Base-by-base conservation (phyloP, 2,329 filamentous ascomycete species). In the Paraphaeosphaeria minitans region DNA sequence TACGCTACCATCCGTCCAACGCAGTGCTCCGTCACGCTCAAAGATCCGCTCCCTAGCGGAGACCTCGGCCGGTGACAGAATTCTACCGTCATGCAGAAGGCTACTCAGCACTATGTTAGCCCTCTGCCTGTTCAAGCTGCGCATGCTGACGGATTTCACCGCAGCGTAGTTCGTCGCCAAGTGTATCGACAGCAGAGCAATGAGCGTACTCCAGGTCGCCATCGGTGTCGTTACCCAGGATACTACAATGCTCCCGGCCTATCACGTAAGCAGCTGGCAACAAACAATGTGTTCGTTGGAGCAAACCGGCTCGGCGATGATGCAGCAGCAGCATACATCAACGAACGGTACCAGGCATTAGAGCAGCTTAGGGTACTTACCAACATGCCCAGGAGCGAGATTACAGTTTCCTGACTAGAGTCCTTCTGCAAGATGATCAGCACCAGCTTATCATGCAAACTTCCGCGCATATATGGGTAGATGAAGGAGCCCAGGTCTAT, bases 381-480 rank as follows among this genome's bases (percentile, higher is more conserved):
- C 53, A 97, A 83, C 85, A 98, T 93, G 2, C 95, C 95, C 35
- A 97, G 62, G 27, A 98, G 82, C 2, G 92, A 94, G 57, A 99
- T 91, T 21, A 97, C 87, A 0, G 94, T 98, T 78, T 98, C 95
- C 79, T 98, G 95, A 65, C 91, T 96, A 13, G 93, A 93, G 74
- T 98, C 94, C 84, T 97, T 89, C 80, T 85, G 68, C 56, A 55
- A 50, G 33, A 16, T 56, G 42, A 62, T 69, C 56, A 71, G 66
- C 61, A 48, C 53, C 49, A 49, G 52, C 55, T 57, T 64, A 67
- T 68, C 59, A 51, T 47, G 54, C 21, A 53, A 33, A 53, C 49
- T 48, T 53, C 48, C 45, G 31, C 67, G 63, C 66, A 64, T 64
- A 60, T 60, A 45, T 16, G 53, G 27, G 19, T 52, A 59, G 50